Evolutionary conservation across 2,329 filamentous ascomycete species (phyloP).

Genomic region (Fusarium sp.): DNA sequence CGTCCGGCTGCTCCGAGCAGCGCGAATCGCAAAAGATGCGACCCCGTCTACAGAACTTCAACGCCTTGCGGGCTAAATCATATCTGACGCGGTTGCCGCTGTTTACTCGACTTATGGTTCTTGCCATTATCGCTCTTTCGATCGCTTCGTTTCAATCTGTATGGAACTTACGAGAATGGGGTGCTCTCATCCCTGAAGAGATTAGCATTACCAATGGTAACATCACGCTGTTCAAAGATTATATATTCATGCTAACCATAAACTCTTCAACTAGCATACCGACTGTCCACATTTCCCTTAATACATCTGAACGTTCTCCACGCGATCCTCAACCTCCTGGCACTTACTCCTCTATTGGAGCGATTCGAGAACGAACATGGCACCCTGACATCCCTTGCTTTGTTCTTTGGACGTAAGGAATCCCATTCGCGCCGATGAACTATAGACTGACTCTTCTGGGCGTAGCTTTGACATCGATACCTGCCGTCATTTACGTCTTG

Average conservation of each 20-base stretch:
- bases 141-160: conserved; percentile 76
- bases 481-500: conserved; percentile 84
- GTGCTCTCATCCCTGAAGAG: conserved; percentile 82
- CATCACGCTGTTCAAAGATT: not conserved
- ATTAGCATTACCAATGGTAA: conserved; percentile 79
- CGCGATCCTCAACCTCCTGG: conserved; percentile 82
- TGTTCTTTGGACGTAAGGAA: conserved; percentile 92
- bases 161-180: conserved; percentile 84
- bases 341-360: conserved; percentile 89
- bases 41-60: conserved; percentile 67
- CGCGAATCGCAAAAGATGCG: conserved; percentile 50
- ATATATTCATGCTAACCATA: conserved; percentile 17
- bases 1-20: conserved; percentile 48
- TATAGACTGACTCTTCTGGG: conserved; percentile 25
- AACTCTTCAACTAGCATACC: conserved; percentile 76
- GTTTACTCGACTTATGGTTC: conserved; percentile 81
- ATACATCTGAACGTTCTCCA: conserved; percentile 89
- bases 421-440: not conserved
- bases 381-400: conserved; percentile 86
- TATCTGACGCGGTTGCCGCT: conserved; percentile 90
- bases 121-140: conserved; percentile 75
- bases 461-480: conserved; percentile 84
- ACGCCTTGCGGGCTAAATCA: conserved; percentile 80
- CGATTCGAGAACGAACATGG: conserved; percentile 94
- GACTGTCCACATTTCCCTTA: conserved; percentile 92